Base-by-base conservation (phyloP, 2,329 filamentous ascomycete species). In the Colletotrichum tamarilloi region DNA sequence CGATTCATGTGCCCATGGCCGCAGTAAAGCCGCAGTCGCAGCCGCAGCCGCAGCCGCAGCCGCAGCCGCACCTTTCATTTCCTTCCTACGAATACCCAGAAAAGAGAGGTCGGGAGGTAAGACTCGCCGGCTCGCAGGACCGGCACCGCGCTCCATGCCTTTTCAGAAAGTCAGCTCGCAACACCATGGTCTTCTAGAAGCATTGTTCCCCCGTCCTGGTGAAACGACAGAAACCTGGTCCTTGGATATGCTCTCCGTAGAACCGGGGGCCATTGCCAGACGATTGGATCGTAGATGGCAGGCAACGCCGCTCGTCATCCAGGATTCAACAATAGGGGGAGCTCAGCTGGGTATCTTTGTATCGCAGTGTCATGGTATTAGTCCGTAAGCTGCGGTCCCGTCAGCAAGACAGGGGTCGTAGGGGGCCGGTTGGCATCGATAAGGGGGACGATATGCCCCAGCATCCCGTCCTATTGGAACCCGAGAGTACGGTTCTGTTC, bases 131-230 rank as follows among this genome's bases (percentile, higher is more conserved):
- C 56, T 62, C 55, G 46, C n/a, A 65, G 59, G 46, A 59, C 70
- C 60, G 67, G 26, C 42, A 30, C 24, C 26, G 28, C 32, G 56
- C 65, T 63, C 42, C 60, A 63, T 55, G 26, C 46, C 46, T 30
- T 56, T 42, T 42, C 32, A 28, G 16, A 65, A 32, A 22, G 14
- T 32, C 32, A 32, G 24, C 38, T 68, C 60, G 56, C 65, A 68
- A 73, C 42, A 60, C 46, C 28, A 60, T 62, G 52, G 63, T 28
- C 59, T 74, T 74, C 73, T 69, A 73, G 73, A 74, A 74, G 59
- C 64, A 56, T 74, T 74, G 55, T 62, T 64, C 49, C 26, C 59
- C 58, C 66, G 52, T 49, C 59, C 67, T 62, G 56, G 65, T 66
- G 56, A 73, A 62, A 68, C 64, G 42, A 53, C 9, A 28, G 26